Evolutionary conservation across 2,329 filamentous ascomycete genomes (phyloP).

Genomic region (Clarireedia sp.): DNA sequence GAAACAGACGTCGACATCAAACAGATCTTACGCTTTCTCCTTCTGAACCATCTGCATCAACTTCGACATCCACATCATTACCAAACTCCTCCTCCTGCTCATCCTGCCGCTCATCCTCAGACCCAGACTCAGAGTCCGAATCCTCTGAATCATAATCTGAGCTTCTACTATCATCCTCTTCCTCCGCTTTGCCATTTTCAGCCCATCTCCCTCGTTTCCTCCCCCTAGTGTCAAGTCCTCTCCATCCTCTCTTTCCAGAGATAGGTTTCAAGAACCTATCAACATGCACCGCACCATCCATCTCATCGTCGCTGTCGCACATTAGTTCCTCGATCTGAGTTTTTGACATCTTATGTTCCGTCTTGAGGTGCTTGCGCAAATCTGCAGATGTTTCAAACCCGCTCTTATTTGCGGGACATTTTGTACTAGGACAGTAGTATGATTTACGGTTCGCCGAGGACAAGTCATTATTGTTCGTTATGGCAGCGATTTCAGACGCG

Average conservation of each 20-base stretch:
- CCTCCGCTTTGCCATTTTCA: background rate
- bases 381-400: conserved; percentile 33
- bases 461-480: background rate
- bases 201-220: conserved; percentile 29
- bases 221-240: conserved; percentile 11
- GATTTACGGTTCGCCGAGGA: background rate
- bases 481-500: background rate
- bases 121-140: background rate
- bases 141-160: background rate
- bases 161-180: background rate
- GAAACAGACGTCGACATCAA: no score
- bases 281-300: conserved; percentile 55
- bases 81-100: background rate
- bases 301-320: conserved; percentile 34
- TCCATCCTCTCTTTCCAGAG: conserved; percentile 9
- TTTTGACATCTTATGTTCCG: conserved; percentile 36
- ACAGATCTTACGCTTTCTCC: no score
- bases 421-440: conserved; percentile 31
- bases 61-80: no score
- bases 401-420: conserved; percentile 31
- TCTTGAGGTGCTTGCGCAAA: conserved; percentile 37
- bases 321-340: conserved; percentile 45
- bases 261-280: conserved; percentile 60
- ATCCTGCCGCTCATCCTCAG: background rate
- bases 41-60: no score